Conservation (phyloP, 1,284 basidiomycete species). For the Ustilago curta region DNA sequence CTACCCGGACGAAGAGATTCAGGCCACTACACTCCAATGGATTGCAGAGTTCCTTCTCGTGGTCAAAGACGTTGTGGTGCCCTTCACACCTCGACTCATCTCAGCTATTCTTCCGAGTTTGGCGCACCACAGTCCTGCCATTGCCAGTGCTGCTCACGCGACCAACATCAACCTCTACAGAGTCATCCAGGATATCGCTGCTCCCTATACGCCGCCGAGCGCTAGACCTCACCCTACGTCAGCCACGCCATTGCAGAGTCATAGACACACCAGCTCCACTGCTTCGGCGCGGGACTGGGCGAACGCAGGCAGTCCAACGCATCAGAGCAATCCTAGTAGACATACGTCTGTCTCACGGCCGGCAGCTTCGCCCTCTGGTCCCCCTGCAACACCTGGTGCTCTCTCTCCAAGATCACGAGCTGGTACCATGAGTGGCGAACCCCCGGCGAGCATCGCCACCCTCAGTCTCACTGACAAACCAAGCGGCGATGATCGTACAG, state of each 20-base stretch:
- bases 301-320: slow-evolving; percentile 31
- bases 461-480: slow-evolving; percentile 20
- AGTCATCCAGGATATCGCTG: slow-evolving; percentile 86
- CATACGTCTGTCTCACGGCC: slow-evolving; percentile 25
- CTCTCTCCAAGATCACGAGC: slow-evolving; percentile 28
- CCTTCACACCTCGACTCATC: slow-evolving; percentile 92
- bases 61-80: slow-evolving; percentile 89
- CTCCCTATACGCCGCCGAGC: slow-evolving; percentile 74
- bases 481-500: slow-evolving; percentile 16
- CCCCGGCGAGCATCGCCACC: slow-evolving; percentile 16
- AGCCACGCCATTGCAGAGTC: slow-evolving; percentile 68
- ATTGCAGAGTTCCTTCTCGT: slow-evolving; percentile 90
- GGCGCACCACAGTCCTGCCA: slow-evolving; percentile 88
- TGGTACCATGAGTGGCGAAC: slow-evolving; percentile 24
- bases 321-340: slow-evolving; percentile 13
- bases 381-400: slow-evolving; percentile 11
- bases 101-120: slow-evolving; percentile 92
- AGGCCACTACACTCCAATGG: slow-evolving; percentile 79
- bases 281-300: slow-evolving; percentile 29
- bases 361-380: background rate
- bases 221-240: slow-evolving; percentile 65
- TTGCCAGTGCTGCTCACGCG: slow-evolving; percentile 85
- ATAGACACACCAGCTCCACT: slow-evolving; percentile 18
- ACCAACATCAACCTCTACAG: slow-evolving; percentile 87
- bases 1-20: slow-evolving; percentile 74